Evolutionary conservation across 2,329 filamentous ascomycete genomes (phyloP).

Genomic region (Ophiognomonia clavigignenti-juglandacearum): DNA sequence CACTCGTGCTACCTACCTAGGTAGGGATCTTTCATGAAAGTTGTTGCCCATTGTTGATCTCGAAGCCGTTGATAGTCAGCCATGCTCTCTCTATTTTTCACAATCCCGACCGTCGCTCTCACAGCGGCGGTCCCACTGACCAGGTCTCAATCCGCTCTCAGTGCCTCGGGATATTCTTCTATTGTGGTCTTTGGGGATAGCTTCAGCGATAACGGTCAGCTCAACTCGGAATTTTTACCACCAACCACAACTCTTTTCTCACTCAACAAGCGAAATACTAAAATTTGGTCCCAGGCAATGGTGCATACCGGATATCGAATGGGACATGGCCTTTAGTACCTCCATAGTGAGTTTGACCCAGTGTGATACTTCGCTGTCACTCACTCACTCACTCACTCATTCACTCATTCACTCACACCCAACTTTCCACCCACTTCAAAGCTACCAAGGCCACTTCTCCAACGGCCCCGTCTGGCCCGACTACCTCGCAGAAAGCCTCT

Average conservation of each 20-base stretch:
- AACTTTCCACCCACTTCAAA: background rate
- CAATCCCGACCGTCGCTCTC: too few relatives aligned
- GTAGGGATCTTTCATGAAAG: too few relatives aligned
- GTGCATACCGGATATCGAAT: background rate
- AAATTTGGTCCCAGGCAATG: background rate
- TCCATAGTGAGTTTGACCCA: slow-evolving; percentile 1
- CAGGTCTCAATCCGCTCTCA: too few relatives aligned
- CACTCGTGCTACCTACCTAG: too few relatives aligned
- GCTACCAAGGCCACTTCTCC: slow-evolving; percentile 2
- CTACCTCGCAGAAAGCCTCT: slow-evolving; percentile 1
- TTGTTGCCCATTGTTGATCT: too few relatives aligned
- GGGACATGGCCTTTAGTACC: slow-evolving; percentile 4
- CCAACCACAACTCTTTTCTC: background rate
- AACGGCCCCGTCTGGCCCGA: slow-evolving; percentile 2
- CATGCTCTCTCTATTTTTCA: too few relatives aligned
- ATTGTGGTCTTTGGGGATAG: slow-evolving; percentile 1
- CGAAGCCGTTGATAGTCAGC: too few relatives aligned
- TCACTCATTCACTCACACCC: background rate
- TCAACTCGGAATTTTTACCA: too few relatives aligned
- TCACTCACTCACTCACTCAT: too few relatives aligned
- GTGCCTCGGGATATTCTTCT: background rate
- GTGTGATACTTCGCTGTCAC: too few relatives aligned
- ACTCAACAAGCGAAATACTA: background rate
- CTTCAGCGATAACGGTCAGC: background rate
- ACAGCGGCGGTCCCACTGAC: too few relatives aligned